Conservation (phyloP, 805 yeast genomes). For the Brettanomyces naardenensis region DNA sequence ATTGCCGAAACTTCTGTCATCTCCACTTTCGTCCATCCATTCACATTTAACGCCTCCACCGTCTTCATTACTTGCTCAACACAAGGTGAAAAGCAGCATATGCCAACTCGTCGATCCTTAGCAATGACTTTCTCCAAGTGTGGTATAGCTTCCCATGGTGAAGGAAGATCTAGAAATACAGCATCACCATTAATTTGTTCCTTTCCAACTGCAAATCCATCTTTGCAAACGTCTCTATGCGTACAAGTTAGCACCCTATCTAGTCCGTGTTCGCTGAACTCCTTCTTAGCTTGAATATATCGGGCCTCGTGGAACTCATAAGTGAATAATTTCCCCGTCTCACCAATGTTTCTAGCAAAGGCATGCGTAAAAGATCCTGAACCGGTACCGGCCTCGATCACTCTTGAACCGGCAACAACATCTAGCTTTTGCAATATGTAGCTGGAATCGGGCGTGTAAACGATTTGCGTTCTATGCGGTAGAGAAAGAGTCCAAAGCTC, state of each 20-base stretch:
- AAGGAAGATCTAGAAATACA: slow-evolving; percentile 85
- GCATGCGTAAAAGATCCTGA: slow-evolving; percentile 95
- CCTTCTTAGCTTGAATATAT: slow-evolving; percentile 67
- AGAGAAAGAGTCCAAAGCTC: slow-evolving; percentile 94
- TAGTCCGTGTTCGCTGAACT: slow-evolving; percentile 69
- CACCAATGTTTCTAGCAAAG: slow-evolving; percentile 68
- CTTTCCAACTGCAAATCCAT: slow-evolving; percentile 62
- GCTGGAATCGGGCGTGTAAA: slow-evolving; percentile 91
- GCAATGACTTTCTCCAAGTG: slow-evolving; percentile 56
- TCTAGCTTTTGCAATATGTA: slow-evolving; percentile 79
- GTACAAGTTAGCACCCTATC: slow-evolving; percentile 48
- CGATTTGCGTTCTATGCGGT: slow-evolving; percentile 97
- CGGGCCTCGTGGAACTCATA: slow-evolving; percentile 90
- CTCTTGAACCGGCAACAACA: slow-evolving; percentile 65
- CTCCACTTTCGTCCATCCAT: slow-evolving; percentile 83
- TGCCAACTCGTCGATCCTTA: slow-evolving; percentile 43
- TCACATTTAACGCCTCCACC: slow-evolving; percentile 57
- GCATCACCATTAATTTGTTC: slow-evolving; percentile 52
- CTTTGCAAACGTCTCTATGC: slow-evolving; percentile 87
- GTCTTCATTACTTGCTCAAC: slow-evolving; percentile 94
- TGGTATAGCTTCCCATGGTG: slow-evolving; percentile 95
- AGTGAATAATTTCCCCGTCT: slow-evolving; percentile 60
- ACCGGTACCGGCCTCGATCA: slow-evolving; percentile 97
- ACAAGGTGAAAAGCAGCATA: slow-evolving; percentile 97
- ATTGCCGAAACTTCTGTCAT: slow-evolving; percentile 86